These are phyloP conservation scores for Alternaria infectoria DNA, from an alignment of 2,329 filamentous ascomycete species.

Conservation along the genomic window DNA sequence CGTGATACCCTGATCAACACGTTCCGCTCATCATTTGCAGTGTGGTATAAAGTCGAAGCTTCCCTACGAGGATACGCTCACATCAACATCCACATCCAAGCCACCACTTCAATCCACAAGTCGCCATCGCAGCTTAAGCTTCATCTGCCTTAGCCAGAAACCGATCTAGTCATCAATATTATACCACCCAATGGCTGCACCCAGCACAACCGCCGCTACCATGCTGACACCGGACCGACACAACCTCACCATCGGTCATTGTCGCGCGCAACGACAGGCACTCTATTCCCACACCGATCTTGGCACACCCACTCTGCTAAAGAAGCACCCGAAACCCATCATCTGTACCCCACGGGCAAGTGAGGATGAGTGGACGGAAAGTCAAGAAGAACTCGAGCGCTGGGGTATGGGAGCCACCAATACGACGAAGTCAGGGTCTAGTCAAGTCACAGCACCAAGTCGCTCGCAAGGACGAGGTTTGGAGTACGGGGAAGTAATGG, in stretches of 20 bases:
- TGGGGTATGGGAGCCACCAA: constrained; percentile 8
- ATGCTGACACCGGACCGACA: constrained; percentile 3
- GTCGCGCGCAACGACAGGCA: constrained; percentile 13
- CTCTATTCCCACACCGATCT: constrained; percentile 6
- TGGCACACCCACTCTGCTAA: not conserved
- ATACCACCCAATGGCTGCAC: not conserved
- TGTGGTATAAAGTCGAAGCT: not conserved
- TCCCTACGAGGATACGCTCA: not conserved
- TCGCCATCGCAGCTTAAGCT: not conserved
- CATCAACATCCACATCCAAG: not conserved
- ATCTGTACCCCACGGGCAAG: not conserved
- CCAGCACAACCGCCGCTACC: not conserved
- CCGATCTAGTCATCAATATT: not conserved
- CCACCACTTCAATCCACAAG: not conserved
- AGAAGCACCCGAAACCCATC: not conserved
- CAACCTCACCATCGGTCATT: constrained; percentile 15
- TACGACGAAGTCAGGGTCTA: not conserved
- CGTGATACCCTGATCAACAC: not conserved
- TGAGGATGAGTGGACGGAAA: constrained; percentile 10
- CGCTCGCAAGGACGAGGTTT: not conserved
- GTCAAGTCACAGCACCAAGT: not conserved
- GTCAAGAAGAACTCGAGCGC: constrained; percentile 12
- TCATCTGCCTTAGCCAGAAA: not conserved
- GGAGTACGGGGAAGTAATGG: not conserved
- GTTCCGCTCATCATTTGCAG: not conserved